phyloP scores from a whole-genome alignment of 2,329 filamentous ascomycete species.

The Microascus cirrosus region DNA sequence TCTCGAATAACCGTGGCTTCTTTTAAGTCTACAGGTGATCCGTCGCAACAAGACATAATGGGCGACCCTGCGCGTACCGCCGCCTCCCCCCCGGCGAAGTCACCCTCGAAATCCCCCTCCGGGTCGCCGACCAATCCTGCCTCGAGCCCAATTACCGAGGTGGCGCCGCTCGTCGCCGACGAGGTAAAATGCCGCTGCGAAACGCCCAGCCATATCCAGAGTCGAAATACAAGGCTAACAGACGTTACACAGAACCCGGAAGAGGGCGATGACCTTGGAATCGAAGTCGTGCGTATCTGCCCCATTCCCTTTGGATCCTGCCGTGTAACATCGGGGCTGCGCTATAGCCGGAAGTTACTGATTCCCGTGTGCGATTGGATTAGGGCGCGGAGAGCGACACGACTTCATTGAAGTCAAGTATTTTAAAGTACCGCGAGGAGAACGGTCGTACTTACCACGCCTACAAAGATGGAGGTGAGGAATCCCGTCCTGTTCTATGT shows the following conservation, averaged over 20 bases:
- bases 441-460: constrained; percentile 17
- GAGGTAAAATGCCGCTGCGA: neutral
- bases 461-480: constrained; percentile 14
- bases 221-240: neutral
- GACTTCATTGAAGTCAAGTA: constrained; percentile 11
- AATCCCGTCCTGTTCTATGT: neutral
- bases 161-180: neutral
- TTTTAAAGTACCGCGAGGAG: constrained; percentile 13
- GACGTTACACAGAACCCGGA: neutral
- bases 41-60: neutral
- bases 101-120: neutral
- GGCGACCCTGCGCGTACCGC: neutral
- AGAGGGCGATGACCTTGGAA: neutral
- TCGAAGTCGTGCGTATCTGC: neutral
- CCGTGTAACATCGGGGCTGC: neutral
- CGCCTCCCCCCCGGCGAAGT: neutral
- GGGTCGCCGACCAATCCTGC: neutral
- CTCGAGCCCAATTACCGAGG: neutral
- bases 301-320: neutral
- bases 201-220: neutral
- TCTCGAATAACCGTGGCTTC: no score
- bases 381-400: constrained; percentile 7
- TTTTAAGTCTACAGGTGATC: no score
- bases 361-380: neutral
- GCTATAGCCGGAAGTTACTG: no score